Percentiles rank a stretch among this genome's conserved stretches.
Conservation (phyloP, 345 rosid species). For the Linum trigynum region DNA sequence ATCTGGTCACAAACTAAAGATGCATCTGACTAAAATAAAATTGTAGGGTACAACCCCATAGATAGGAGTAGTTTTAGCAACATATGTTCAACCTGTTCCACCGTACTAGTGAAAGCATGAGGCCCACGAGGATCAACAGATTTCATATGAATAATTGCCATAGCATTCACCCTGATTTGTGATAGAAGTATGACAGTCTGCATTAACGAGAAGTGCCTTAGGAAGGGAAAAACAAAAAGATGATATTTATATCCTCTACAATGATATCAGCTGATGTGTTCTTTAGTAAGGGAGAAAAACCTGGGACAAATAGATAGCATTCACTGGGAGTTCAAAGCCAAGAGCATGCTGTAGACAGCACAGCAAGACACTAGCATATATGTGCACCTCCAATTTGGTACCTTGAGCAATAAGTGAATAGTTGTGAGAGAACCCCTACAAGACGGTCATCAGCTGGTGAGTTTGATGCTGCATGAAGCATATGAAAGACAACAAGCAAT, state of each 20-base stretch:
- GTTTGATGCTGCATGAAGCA: constrained; percentile 7
- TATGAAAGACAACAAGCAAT: not conserved
- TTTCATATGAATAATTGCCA: constrained; percentile 65
- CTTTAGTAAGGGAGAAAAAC: constrained; percentile 18
- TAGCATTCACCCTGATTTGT: constrained; percentile 73
- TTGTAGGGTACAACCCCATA: not conserved
- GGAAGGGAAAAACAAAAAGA: not conserved
- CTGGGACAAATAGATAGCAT: constrained; percentile 47
- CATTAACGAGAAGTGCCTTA: constrained; percentile 9
- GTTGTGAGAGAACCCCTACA: constrained; percentile 55
- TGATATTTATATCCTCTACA: not conserved
- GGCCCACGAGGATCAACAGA: constrained; percentile 29
- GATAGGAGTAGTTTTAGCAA: not conserved
- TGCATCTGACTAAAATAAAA: not conserved
- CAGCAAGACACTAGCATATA: constrained; percentile 56
- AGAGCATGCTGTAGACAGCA: constrained; percentile 47
- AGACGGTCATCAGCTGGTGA: constrained; percentile 10
- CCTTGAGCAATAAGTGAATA: constrained; percentile 48
- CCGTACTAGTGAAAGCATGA: constrained; percentile 33
- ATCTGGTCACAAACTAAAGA: not conserved
- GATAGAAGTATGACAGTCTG: constrained; percentile 56
- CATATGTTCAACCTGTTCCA: constrained; percentile 59
- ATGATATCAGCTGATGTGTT: too few relatives aligned
- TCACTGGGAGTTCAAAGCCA: constrained; percentile 41
- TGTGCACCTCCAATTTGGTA: constrained; percentile 62